These are phyloP conservation scores for Ensete glaucum DNA, from an alignment of 176 grass and related monocot species.

Conservation along the genomic window DNA sequence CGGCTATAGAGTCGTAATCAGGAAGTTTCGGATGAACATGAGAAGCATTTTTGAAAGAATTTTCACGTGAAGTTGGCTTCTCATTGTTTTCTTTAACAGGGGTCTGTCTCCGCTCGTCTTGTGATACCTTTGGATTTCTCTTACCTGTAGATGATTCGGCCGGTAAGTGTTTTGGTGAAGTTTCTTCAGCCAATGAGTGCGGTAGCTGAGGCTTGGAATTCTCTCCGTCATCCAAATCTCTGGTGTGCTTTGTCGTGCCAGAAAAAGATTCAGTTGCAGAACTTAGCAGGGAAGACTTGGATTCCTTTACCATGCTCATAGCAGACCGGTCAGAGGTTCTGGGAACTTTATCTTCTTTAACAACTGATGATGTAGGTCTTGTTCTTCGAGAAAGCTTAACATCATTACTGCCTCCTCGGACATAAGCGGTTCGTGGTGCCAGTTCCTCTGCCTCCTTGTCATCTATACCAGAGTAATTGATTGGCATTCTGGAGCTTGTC, in stretches of 20 bases:
- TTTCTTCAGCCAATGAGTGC: background rate
- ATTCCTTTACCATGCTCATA: background rate
- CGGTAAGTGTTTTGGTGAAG: slow-evolving; percentile 29
- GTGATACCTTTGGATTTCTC: slow-evolving; percentile 25
- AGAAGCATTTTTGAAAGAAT: slow-evolving; percentile 19
- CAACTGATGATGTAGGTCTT: slow-evolving; percentile 29
- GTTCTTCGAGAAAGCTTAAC: slow-evolving; percentile 54
- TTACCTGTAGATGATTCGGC: slow-evolving; percentile 18
- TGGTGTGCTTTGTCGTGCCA: background rate
- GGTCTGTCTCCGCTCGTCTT: background rate
- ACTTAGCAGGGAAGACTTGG: slow-evolving; percentile 8
- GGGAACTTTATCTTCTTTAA: slow-evolving; percentile 18
- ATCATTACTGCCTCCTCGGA: slow-evolving; percentile 28
- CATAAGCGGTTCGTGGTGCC: slow-evolving; percentile 9
- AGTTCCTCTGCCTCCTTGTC: slow-evolving; percentile 32
- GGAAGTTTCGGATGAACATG: slow-evolving; percentile 73
- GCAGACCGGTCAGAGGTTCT: slow-evolving; percentile 4
- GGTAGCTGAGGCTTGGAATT: background rate
- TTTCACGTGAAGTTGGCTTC: slow-evolving; percentile 24
- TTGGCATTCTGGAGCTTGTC: slow-evolving; percentile 24
- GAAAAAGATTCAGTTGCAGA: slow-evolving; percentile 2
- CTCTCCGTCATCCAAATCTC: background rate
- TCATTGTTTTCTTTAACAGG: slow-evolving; percentile 22
- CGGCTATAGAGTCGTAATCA: slow-evolving; percentile 83
- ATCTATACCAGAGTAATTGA: slow-evolving; percentile 36